Base-by-base conservation (phyloP, 768 basidiomycete genomes). In the Lactarius hatsudake region DNA sequence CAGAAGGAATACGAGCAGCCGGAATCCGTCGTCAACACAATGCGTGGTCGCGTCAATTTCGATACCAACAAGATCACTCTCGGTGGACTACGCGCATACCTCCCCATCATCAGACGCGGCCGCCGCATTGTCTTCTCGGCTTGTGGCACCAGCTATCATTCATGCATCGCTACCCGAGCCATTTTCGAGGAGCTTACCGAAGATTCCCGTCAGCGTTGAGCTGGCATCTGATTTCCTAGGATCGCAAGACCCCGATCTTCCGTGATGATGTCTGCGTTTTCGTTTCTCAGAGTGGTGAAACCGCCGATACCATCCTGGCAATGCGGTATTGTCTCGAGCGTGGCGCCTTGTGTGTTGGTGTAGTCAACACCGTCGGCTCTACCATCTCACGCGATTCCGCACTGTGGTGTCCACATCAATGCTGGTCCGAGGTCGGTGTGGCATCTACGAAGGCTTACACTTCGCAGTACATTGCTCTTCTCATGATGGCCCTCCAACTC, bases 1-100 rank as follows among this genome's bases (percentile, higher is more conserved):
- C 96, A 98, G 78, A 99, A 99, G 82, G 97, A 99, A 79, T 98
- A 94, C 82, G 93, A 98, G 76, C 96, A 98, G 78, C 96, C 97
- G 60, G 97, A 99, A 75, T 96, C 94, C 32, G 97, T 98, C 69
- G 94, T 98, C 79, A 99, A 99, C 85, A 99, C 97, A 60, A 99
- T 99, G 97, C 92, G 97, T 86, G 97, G 97, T 68, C 94, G 97
- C 72, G 92, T 99, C 82, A 98, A 97, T 84, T 99, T 99, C 73
- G 97, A 98, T 75, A 87, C 84, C 62, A 86, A 93, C 79, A 84
- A 84, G 70, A 92, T 99, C 75, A 98, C 90, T 13, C 88, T 99
- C 53, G 97, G 97, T 75, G 97, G 97, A 45, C 84, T 99, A 68
- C 93, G 95, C 68, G 91, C 90, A 20, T 98, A 98, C 78, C 86